Conservation (phyloP, 805 yeast species). For the Pichia nanzhaoensis region DNA sequence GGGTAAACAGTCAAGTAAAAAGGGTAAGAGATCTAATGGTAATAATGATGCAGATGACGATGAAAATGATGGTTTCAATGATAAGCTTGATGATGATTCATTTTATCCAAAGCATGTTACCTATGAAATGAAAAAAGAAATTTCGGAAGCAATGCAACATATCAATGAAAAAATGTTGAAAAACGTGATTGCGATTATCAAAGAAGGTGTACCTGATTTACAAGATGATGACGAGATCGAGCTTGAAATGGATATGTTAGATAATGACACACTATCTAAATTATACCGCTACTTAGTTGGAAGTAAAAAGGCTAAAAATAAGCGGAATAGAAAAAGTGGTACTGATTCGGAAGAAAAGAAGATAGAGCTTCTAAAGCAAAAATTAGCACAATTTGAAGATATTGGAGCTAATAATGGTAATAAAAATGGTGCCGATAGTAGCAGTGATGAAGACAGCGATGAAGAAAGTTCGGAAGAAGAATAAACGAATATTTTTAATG, state of each 20-base stretch:
- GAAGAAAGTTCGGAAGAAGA: constrained; percentile 30
- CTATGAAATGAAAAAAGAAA: constrained; percentile 93
- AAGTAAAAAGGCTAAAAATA: constrained; percentile 29
- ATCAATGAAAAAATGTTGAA: constrained; percentile 72
- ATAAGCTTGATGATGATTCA: constrained; percentile 10
- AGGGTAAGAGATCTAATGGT: constrained; percentile 51
- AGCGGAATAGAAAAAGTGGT: constrained; percentile 37
- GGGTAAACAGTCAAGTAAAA: constrained; percentile 9
- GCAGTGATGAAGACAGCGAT: constrained; percentile 40
- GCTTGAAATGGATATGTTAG: constrained; percentile 89
- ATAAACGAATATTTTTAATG: constrained; percentile 3
- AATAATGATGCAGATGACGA: constrained; percentile 33
- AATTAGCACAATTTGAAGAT: constrained; percentile 63
- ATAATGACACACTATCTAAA: constrained; percentile 73
- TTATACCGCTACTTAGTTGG: constrained; percentile 75
- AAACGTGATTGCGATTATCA: constrained; percentile 77
- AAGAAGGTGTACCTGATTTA: constrained; percentile 63
- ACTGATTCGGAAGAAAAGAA: constrained; percentile 63
- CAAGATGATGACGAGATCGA: constrained; percentile 89
- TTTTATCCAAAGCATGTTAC: constrained; percentile 48
- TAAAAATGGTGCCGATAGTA: constrained; percentile 32
- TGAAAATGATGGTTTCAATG: constrained; percentile 33
- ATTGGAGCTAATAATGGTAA: constrained; percentile 28
- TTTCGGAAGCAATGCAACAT: constrained; percentile 76
- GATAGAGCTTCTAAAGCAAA: constrained; percentile 64